Evolutionary conservation across 2,329 filamentous ascomycete species (phyloP), one percentile per base, ranked within the genome.

Genomic region (Aspergillus carbonarius): DNA sequence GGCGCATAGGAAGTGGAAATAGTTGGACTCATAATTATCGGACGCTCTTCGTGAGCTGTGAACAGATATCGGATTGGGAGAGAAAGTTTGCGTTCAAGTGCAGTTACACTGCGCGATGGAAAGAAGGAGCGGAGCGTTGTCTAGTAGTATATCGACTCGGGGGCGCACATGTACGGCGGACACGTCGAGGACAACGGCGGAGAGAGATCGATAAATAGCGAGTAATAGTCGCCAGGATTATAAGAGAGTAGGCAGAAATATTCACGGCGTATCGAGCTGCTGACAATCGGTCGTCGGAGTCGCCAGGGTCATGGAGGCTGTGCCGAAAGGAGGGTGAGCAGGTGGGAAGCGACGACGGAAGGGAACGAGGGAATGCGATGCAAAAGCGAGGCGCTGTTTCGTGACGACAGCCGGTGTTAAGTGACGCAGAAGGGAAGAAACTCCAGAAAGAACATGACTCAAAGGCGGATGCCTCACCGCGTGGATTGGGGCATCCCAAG

Each of bases 11-110:
- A 57, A n/a, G 56, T 59, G 20, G 62, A 20, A 32, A 67, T 59
- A 25, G 63, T 59, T 51, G 64, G 64, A 64, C 59, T 65, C 71
- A 72, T 73, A 23, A 34, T 60, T 54, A 37, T 54, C 32, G 8
- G 20, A n/a, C 15, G 44, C 25, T 20, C 27, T 8, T 48, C 8
- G n/a, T 17, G 37, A 40, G n/a, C 44, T 30, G 7, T 4, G n/a
- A 48, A 5, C 10, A 17, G 32, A 17, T 8, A 3, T 32, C 25
- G n/a, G 25, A 17, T 13, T 18, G 15, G 25, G 7, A 48, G 10
- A 32, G 15, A 30, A 13, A 18, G 15, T 15, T 30, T 4, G 25
- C 17, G 25, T 48, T 17, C 25, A 17, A 48, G 44, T 48, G 27
- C 15, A 17, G 9, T 48, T 48, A 4, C n/a, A 48, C 27, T 42